These are phyloP conservation scores for Pseudovirgaria hyperparasitica DNA, from an alignment of 2,329 filamentous ascomycete species.

Conservation along the genomic window DNA sequence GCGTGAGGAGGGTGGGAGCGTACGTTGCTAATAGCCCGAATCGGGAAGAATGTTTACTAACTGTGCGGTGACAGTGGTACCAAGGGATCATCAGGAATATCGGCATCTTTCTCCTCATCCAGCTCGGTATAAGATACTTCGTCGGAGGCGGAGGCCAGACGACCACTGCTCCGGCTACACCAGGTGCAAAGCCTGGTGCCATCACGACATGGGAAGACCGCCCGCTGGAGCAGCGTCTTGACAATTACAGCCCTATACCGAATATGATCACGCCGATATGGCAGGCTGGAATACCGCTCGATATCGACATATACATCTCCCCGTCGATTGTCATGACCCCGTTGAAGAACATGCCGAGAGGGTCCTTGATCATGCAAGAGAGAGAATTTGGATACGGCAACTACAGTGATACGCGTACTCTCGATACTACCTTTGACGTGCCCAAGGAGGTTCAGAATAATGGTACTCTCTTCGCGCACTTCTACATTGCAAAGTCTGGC, in stretches of 20 bases:
- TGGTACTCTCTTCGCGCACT: slow-evolving; percentile 88
- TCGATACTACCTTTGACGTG: slow-evolving; percentile 66
- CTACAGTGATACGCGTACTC: slow-evolving; percentile 62
- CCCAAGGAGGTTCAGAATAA: slow-evolving; percentile 77
- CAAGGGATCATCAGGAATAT: slow-evolving; percentile 39
- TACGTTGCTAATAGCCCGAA: not conserved
- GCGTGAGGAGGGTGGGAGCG: not conserved
- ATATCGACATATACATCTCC: slow-evolving; percentile 77
- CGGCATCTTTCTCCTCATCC: slow-evolving; percentile 45
- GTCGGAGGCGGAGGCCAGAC: slow-evolving; percentile 24
- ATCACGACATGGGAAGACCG: slow-evolving; percentile 24
- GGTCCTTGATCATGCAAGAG: slow-evolving; percentile 66
- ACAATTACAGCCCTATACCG: slow-evolving; percentile 52
- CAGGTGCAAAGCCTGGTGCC: slow-evolving; percentile 9
- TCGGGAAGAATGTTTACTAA: not conserved
- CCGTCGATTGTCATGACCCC: slow-evolving; percentile 57
- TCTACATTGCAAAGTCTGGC: slow-evolving; percentile 72
- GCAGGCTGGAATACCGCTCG: slow-evolving; percentile 64
- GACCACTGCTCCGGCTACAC: slow-evolving; percentile 11
- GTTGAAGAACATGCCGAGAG: slow-evolving; percentile 50
- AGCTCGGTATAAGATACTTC: slow-evolving; percentile 44
- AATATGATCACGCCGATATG: slow-evolving; percentile 74
- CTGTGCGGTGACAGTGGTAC: slow-evolving; percentile 15
- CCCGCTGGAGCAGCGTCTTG: slow-evolving; percentile 35
- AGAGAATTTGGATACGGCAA: slow-evolving; percentile 68